Percentiles rank a stretch among this genome's conserved stretches.
Conservation (phyloP, 306 rosid species). For the Mucuna pruriens region DNA sequence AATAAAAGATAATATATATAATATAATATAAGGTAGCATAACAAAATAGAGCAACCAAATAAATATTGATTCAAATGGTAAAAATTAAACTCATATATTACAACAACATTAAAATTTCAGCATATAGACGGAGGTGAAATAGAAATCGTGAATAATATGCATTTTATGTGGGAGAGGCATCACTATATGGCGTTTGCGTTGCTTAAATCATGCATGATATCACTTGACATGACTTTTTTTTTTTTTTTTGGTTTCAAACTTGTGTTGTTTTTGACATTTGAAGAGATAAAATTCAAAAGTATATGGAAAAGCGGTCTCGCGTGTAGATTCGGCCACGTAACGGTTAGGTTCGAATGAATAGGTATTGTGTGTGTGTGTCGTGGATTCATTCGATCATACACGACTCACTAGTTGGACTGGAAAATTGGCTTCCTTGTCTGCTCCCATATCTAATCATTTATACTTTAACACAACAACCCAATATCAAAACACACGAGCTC, state of each 20-base stretch:
- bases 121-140: background rate
- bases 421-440: too few species aligned
- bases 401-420: too few species aligned
- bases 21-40: too few species aligned
- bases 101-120: too few species aligned
- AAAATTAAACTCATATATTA: too few species aligned
- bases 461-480: too few species aligned
- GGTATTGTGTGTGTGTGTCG: background rate
- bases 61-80: too few species aligned
- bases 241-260: background rate
- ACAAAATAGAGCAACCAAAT: too few species aligned
- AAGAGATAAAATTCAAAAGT: background rate
- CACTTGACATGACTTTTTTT: background rate
- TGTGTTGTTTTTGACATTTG: background rate
- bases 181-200: conserved; percentile 36
- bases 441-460: too few species aligned
- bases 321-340: background rate
- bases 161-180: background rate
- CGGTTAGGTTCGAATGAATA: background rate
- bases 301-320: background rate
- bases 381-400: background rate
- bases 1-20: too few species aligned
- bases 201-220: conserved; percentile 39
- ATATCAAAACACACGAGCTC: too few species aligned
- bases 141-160: conserved; percentile 21